Evolutionary conservation across 83 land plant genomes (phyloP), one percentile per base, ranked within the genome.

Genomic region (Thuja plicata): DNA sequence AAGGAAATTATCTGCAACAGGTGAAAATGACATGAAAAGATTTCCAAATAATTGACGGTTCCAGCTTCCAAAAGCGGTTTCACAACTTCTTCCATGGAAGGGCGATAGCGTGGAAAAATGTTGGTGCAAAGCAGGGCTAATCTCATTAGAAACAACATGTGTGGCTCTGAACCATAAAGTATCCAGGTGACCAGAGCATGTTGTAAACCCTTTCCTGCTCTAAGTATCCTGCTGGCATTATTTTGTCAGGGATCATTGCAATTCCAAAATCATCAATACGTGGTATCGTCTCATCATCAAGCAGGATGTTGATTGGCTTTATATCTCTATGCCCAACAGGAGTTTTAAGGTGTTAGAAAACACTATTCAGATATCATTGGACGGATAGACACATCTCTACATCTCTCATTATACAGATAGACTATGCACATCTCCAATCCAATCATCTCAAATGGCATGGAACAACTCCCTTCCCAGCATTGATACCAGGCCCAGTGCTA

Each of bases 191-290:
- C 85, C 24, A 83, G 50, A 48, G 48, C 48, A 27, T 45, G 52
- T n/a, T 83, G 85, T 43, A 83, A 83, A 24, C 35, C 86, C 35
- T 84, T n/a, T 52, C 89, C 70, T 55, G 70, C 82, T 32, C 27
- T 79, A 55, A 89, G 70, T 95, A 96, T 73, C 94, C 98, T 16
- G 91, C 90, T 8, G 93, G 85, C 30, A 94, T 96, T 1, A 93
- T 87, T 71, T 90, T 93, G 62, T 90, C 92, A 37, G 95, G 89
- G 92, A 93, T 91, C 92, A 95, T 96, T 38, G 99, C 99, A 2
- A 97, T 94, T n/a, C 99, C 99, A 87, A 97, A 97, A 91, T 97
- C 99, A 16, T 96, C 96, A 6, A 97, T 95, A 88, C 93, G 95
- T 62, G 96, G 95, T 87, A 92, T 96, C 88, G 88, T 95, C 54